phyloP scores from a whole-genome alignment of 2,329 filamentous ascomycete species.

The Bipolaris cookei region DNA sequence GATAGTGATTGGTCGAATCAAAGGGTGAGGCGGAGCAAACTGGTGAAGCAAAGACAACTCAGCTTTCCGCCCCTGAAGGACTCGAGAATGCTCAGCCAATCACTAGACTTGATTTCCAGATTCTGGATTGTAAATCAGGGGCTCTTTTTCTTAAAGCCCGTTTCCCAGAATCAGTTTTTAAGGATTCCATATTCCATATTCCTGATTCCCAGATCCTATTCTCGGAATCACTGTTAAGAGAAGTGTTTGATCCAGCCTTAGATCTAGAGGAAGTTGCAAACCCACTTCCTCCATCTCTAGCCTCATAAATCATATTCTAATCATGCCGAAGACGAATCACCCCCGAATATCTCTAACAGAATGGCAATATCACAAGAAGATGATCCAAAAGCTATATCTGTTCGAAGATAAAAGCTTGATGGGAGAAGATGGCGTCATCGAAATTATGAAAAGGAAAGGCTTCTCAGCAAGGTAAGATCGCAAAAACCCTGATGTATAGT shows the following conservation, averaged over 20 bases:
- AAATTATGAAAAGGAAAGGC: neutral
- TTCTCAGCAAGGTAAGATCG: neutral
- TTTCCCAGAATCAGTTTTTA: neutral
- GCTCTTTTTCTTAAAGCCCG: neutral
- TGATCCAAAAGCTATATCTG: neutral
- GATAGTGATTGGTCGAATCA: neutral
- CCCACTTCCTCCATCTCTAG: neutral
- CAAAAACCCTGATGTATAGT: neutral
- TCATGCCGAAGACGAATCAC: neutral
- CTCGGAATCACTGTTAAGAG: neutral
- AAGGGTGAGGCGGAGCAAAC: neutral
- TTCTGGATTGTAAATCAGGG: neutral
- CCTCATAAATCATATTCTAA: neutral
- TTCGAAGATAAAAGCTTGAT: neutral
- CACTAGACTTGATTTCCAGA: neutral
- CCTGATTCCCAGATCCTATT: neutral
- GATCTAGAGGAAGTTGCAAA: too few species aligned
- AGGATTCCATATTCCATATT: neutral
- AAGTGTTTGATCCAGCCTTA: neutral
- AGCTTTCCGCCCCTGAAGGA: neutral
- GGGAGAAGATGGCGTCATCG: neutral
- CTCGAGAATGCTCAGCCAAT: neutral
- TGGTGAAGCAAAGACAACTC: neutral
- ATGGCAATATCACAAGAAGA: neutral
- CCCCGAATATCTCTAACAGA: neutral